These are phyloP conservation scores for Candida montana DNA, from an alignment of 805 yeast genomes.

Conservation along the genomic window DNA sequence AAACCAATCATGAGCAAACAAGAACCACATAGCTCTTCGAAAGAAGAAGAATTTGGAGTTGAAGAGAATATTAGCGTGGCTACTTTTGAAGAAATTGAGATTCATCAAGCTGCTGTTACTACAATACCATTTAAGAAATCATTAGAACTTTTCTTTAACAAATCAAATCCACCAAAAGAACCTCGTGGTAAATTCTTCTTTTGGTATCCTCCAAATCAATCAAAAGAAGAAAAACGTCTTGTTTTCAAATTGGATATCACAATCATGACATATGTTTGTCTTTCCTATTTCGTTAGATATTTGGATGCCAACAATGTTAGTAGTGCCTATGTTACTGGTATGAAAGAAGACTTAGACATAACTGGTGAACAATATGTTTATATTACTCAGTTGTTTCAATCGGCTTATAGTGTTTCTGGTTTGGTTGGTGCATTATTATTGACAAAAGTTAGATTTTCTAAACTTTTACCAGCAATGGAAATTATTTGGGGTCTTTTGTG, in stretches of 20 bases:
- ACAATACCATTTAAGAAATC: slow-evolving; percentile 10
- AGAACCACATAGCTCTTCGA: neutral
- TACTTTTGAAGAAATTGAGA: too few species aligned
- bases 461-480: slow-evolving; percentile 7
- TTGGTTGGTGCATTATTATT: slow-evolving; percentile 5
- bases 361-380: slow-evolving; percentile 34
- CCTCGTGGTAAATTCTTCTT: slow-evolving; percentile 14
- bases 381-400: slow-evolving; percentile 21
- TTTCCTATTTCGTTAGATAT: slow-evolving; percentile 34
- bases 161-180: slow-evolving; percentile 11
- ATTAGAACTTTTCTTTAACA: slow-evolving; percentile 12
- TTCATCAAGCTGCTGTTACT: slow-evolving; percentile 1
- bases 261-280: slow-evolving; percentile 14
- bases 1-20: neutral
- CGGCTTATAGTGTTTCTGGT: slow-evolving; percentile 10
- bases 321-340: slow-evolving; percentile 54
- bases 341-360: slow-evolving; percentile 46
- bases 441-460: slow-evolving; percentile 6
- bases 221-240: slow-evolving; percentile 5
- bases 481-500: slow-evolving; percentile 42
- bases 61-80: neutral
- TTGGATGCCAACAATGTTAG: slow-evolving; percentile 52
- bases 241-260: slow-evolving; percentile 12
- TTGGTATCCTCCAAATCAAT: slow-evolving; percentile 12
- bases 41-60: neutral